Percentiles rank a stretch among this genome's conserved stretches.
These are phyloP conservation scores for Stentor roeselii DNA, from an alignment of 73 alveolate genomes.

Conservation along the genomic window DNA sequence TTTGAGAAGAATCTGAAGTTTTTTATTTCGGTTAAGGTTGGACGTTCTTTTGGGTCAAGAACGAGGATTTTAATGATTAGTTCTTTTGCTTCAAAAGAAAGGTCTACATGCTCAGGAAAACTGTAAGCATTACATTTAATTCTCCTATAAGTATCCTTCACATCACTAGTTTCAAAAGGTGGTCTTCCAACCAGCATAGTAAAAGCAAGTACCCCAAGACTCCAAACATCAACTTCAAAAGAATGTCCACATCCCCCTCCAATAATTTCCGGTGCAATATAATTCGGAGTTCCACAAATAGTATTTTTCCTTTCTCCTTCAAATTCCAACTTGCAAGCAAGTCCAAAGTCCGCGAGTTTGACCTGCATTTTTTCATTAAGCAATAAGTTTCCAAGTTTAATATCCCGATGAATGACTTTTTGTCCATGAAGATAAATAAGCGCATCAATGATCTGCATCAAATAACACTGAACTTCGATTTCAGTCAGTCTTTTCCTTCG, in stretches of 20 bases:
- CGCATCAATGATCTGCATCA: conserved; percentile 50
- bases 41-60: conserved; percentile 5
- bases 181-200: conserved; percentile 77
- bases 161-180: conserved; percentile 84
- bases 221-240: conserved; percentile 88
- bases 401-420: conserved; percentile 69
- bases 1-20: neutral
- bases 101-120: conserved; percentile 64
- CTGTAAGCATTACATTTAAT: conserved; percentile 59
- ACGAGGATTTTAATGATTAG: conserved; percentile 5
- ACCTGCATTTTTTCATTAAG: conserved; percentile 62
- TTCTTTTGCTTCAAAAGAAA: neutral
- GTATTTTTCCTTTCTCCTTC: conserved; percentile 81
- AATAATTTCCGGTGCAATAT: conserved; percentile 87
- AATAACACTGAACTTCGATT: conserved; percentile 47
- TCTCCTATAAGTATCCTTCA: conserved; percentile 71
- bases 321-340: conserved; percentile 72
- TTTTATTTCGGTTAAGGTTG: neutral
- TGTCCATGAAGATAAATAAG: conserved; percentile 52
- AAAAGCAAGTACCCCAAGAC: conserved; percentile 76
- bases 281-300: conserved; percentile 83
- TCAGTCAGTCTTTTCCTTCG: conserved; percentile 54
- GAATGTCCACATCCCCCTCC: conserved; percentile 72
- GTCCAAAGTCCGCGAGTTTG: conserved; percentile 83
- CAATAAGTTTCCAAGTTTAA: conserved; percentile 76